Evolutionary conservation across 1,284 basidiomycete species (phyloP).

Genomic region (Papiliotrema flavescens): DNA sequence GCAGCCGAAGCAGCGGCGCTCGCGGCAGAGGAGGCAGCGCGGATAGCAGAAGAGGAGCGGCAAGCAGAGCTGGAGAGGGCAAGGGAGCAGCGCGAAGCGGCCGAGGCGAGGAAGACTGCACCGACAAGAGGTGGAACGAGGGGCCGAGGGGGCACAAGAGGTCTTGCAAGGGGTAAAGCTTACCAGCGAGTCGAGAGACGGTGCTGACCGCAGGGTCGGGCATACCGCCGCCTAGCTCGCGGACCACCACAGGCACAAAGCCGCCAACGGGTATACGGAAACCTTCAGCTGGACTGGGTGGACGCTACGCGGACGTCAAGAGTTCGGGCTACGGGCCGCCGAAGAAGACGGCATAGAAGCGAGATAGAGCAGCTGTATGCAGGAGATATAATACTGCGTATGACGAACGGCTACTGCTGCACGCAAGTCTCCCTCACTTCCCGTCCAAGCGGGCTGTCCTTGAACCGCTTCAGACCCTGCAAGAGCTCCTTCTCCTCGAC

Average conservation of each 20-base stretch:
- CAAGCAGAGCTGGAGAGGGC: constrained; percentile 17
- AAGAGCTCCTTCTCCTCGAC: constrained; percentile 38
- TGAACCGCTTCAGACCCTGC: constrained; percentile 37
- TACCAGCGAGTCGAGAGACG: background rate
- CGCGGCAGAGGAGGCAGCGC: constrained; percentile 22
- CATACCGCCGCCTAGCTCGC: constrained; percentile 6
- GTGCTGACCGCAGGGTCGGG: constrained; percentile 3
- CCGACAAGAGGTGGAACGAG: constrained; percentile 6
- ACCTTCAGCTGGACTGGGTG: constrained; percentile 23
- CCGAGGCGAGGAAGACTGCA: constrained; percentile 11
- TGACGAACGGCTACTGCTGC: constrained; percentile 21
- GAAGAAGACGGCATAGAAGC: constrained; percentile 3
- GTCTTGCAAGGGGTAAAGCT: constrained; percentile 9
- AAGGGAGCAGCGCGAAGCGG: constrained; percentile 3
- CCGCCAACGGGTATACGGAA: constrained; percentile 13
- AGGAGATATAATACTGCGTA: background rate
- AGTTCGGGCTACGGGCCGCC: constrained; percentile 45
- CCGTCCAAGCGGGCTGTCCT: constrained; percentile 27
- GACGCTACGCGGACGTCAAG: constrained; percentile 40
- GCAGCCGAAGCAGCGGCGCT: constrained; percentile 35
- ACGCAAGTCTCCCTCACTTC: constrained; percentile 41
- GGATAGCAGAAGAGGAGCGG: constrained; percentile 13
- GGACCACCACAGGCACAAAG: constrained; percentile 1
- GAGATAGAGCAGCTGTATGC: background rate
- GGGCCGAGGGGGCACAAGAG: constrained; percentile 8